Evolutionary conservation across 768 basidiomycete genomes (phyloP), one percentile per base, ranked within the genome.

Genomic region (Pisolithus tinctorius): DNA sequence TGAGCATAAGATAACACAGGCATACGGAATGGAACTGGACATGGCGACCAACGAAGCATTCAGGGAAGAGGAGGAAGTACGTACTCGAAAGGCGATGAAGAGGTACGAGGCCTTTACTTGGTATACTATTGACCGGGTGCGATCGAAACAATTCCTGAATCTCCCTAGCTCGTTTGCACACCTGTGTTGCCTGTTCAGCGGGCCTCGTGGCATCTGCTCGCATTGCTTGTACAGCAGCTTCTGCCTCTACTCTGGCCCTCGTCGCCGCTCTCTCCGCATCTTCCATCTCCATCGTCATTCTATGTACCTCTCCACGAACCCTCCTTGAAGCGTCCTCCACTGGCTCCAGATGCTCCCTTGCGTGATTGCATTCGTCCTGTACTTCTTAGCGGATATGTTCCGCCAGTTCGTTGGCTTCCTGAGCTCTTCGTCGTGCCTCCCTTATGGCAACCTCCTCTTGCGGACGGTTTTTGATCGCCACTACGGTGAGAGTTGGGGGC

Each of bases 211-310:
- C 45, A 31, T 51, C 46, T 16, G 36, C 36, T 37, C 36, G 36
- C 36, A 16, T 16, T 16, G 16, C 16, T 9, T 8, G 9, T 9
- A 16, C 36, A 16, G 36, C 2, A 37, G 36, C 36, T 2, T 37
- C 36, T 9, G 36, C 36, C 36, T 37, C 36, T 6, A 38, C 53
- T 27, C 13, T 39, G 2, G 60, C 53, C 2, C 41, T 43, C 26
- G 8, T 46, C 6, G 37, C 61, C 1, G 44, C 16, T 6, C 44
- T 5, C 23, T 56, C 55, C 0, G 57, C 61, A 1, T 31, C 25
- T 25, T 9, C 20, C 37, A 37, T 8, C 9, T 3, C 36, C 36
- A 37, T 37, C 16, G 1, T 37, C 36, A 37, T 37, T 16, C 16
- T 8, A 8, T 37, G 36, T 16, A 37, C 36, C 36, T 37, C 9